Base-by-base conservation (phyloP, 2,329 filamentous ascomycete genomes). In the Exophiala sp. region DNA sequence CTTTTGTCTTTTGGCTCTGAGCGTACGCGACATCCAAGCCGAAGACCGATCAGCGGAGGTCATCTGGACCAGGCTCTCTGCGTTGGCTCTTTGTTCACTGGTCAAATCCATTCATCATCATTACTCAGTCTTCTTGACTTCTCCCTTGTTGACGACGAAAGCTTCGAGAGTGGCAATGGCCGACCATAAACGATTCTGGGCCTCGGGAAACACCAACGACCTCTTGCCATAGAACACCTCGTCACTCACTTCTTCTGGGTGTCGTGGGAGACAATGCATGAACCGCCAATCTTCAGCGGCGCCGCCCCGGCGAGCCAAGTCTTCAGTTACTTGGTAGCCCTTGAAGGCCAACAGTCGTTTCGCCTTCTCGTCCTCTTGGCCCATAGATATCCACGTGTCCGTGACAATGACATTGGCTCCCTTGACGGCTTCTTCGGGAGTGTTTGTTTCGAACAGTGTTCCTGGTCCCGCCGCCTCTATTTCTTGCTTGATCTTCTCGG, bases 341-440 rank as follows among this genome's bases (percentile, higher is more conserved):
- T 79, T 78, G 66, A 98, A 98, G 1, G 82, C 88, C 64, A 83
- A 80, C 53, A 96, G 67, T 43, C 88, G 77, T 74, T 85, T 85
- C 59, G 82, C 76, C 32, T 82, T 76, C 69, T 98, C 93, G 49
- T 80, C 81, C 69, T 98, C 93, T 70, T 97, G 91, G 40, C 93
- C 93, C 93, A 98, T 98, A 1, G 88, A 95, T 24, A 98, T 80
- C 93, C 93, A 98, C 1, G 93, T 98, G 64, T 98, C 93, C 1
- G 93, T 98, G 18, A 97, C 89, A 50, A 98, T 74, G 46, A 97
- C 79, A 66, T 98, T 85, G 2, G 93, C 91, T 57, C 83, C 74
- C 72, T 86, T 86, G 64, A 96, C 82, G 1, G 77, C 93, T 63
- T 95, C 87, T 65, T 93, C 87, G 0, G 91, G 93, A 1, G 85